Evolutionary conservation across 495 filamentous ascomycete genomes (phyloP), one percentile per base, ranked within the genome.

Genomic region (Neurospora sublineolata): DNA sequence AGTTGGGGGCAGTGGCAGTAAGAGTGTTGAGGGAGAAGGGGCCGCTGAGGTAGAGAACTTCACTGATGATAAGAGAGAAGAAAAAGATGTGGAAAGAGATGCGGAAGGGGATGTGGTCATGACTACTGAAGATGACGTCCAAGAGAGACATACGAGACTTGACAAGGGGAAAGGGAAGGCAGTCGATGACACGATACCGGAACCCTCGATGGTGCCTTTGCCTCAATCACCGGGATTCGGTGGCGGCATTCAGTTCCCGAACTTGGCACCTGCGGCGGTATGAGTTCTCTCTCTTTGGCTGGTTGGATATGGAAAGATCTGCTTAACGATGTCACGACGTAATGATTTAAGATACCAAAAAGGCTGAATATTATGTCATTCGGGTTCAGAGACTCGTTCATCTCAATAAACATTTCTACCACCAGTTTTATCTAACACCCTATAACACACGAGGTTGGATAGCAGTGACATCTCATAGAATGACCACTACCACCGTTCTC

Each of bases 21-120:
- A 33, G 23, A 27, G 10, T 27, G 4, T 6, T 18, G 14, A 16
- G 3, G 27, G 6, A 9, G 2, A 9, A 64, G 27, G 6, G 52
- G 27, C 14, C 1, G 14, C 2, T 18, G 27, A 60, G 52, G 52
- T 1, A 60, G 12, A 60, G 52, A 3, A 14, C 1, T 14, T 14
- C 1, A 16, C 18, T 3, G 27, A 16, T 18, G 7, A 44, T 23
- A 37, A n/a, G 60, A 37, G 9, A 20, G 52, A 37, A 38, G 69
- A 18, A 3, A 27, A 23, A 30, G 68, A 68, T 3, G 9, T 27
- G 27, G 5, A 23, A 33, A 72, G 68, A 36, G 9, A 74, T 20
- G 72, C 33, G 11, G 72, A 75, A 0, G 76, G 74, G 33, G 76
- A 77, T 58, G 71, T 73, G 5, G 46, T 67, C 7, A 78, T 76